Evolutionary conservation across 441 rosid genomes (phyloP), one percentile per base, ranked within the genome.

Genomic region (Geranium incanum): DNA sequence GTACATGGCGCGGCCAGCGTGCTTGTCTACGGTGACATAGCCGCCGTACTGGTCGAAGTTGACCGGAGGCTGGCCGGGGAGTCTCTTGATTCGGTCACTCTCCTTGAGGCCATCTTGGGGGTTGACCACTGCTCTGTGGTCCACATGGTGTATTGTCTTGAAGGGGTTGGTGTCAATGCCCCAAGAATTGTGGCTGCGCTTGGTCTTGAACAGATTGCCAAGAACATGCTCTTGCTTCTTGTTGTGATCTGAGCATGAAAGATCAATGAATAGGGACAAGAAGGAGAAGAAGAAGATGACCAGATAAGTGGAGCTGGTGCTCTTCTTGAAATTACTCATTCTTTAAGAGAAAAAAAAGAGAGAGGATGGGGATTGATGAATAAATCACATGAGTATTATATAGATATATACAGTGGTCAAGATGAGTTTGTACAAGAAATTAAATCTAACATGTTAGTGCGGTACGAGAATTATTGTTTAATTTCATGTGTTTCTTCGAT

Each of bases 51-150:
- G 98, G 11, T 83, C 43, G 36, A 91, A 91, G 41, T 70, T 60
- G 8, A 85, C 87, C 0, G 1, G 65, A 4, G 97, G 95, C 28
- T 89, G 96, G 12, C 97, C 93, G 0, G 98, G 94, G 71, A 91
- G 67, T 38, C 50, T 86, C 43, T n/a, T 33, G 52, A 91, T 91
- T 63, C 78, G 81, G 65, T 91, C 97, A 4, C 69, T 83, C 77
- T 87, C 88, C 73, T 87, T 86, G 70, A 77, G 7, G 43, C 83
- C 86, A 60, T 70, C 77, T 11, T 84, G 83, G 6, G 69, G 7
- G 45, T 77, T 69, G 48, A 74, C 59, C 19, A 55, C 71, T 0
- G 71, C 16, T 41, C 19, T 67, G 72, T 72, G 57, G 57, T 50
- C 57, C 2, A 50, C 16, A 8, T 50, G 66, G 11, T 77, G 72